Evolutionary conservation across 352 stramenopile genomes (phyloP), one percentile per base, ranked within the genome.

Genomic region (Thalassiosira mediterranea): DNA sequence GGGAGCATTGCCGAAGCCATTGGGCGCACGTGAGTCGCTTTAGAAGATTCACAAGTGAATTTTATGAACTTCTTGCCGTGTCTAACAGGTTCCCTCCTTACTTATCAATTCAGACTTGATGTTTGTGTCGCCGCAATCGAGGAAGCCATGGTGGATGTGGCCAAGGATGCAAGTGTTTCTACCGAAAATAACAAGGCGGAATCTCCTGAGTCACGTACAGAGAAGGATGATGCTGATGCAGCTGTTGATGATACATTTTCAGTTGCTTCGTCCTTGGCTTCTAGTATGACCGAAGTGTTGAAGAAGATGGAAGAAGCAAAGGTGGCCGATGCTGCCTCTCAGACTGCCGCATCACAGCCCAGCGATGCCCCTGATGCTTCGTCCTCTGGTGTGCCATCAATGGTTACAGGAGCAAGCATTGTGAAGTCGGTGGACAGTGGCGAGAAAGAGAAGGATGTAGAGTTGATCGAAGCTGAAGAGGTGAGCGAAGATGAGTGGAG

Each of bases 1-100:
- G 87, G 82, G 13, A 84, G 86, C 46, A 72, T 90, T 54, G 82
- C 84, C 2, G 75, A 90, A 66, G 61, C 60, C 8, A 76, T 90
- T 60, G 81, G 83, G 0, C 61, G 60, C 51, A 86, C 79, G 62
- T 90, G 17, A 85, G 86, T 75, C 54, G 51, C 17, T 63, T 72
- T 31, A 68, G 63, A 23, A 32, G 51, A 25, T 64, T 60, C 31
- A 79, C 83, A 57, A 40, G 60, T 49, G 62, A 78, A 26, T 77
- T 28, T 34, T 81, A 29, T 13, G 63, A 81, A 64, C 28, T 73
- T 11, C 51, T 57, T 58, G 38, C 44, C 48, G 25, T 60, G 15
- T 40, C 34, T 49, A 51, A 44, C 13, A 63, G 38, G 8, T 29
- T 51, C 4, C 49, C n/a, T 37, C 15, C 19, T 5, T 64, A 42